These are phyloP conservation scores for Rhazya stricta DNA, from an alignment of 257 asterid genomes.

Conservation along the genomic window DNA sequence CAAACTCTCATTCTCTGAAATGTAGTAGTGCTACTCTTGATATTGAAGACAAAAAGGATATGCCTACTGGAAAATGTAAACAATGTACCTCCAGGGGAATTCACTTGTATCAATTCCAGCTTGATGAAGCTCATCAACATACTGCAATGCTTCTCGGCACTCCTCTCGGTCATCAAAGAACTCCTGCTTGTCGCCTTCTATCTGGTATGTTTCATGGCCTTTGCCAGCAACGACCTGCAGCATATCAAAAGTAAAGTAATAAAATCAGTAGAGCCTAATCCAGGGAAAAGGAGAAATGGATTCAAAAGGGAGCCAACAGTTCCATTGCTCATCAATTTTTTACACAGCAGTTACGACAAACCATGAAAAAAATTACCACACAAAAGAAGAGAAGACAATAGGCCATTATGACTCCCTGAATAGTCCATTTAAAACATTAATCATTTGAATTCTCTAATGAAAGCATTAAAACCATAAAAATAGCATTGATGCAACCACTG, in stretches of 20 bases:
- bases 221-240: constrained; percentile 93
- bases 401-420: neutral
- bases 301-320: neutral
- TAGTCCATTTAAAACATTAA: neutral
- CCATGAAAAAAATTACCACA: neutral
- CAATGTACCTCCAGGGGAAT: constrained; percentile 86
- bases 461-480: neutral
- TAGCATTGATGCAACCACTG: neutral
- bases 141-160: constrained; percentile 94
- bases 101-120: constrained; percentile 98
- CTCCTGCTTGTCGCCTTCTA: constrained; percentile 83
- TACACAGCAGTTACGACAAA: neutral
- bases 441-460: neutral
- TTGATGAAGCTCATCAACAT: constrained; percentile 97
- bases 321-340: neutral
- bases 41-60: neutral
- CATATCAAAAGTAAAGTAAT: constrained; percentile 1
- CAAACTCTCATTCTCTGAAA: neutral
- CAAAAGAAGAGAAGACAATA: neutral
- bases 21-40: neutral
- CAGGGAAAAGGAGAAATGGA: neutral
- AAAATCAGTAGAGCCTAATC: neutral
- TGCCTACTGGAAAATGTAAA: neutral
- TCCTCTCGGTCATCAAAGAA: constrained; percentile 95
- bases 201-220: constrained; percentile 76